Conservation (phyloP, 2,329 filamentous ascomycete genomes). For the Aspergillus candidus region DNA sequence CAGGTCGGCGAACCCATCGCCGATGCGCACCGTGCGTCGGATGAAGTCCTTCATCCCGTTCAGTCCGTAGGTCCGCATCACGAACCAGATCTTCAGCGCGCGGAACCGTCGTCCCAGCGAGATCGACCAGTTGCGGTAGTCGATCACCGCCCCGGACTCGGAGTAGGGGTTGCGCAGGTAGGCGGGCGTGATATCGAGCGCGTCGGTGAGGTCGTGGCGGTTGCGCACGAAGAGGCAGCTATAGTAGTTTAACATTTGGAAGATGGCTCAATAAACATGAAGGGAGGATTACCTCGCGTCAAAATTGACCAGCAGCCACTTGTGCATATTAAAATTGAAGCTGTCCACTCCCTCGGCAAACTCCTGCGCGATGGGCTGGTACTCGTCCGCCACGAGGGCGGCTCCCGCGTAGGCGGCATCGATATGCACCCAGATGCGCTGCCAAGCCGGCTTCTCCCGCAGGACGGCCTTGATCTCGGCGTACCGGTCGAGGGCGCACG, state of each 20-base stretch:
- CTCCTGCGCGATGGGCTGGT: constrained; percentile 59
- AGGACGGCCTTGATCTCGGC: constrained; percentile 57
- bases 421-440: constrained; percentile 79
- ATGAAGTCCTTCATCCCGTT: constrained; percentile 69
- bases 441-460: constrained; percentile 40
- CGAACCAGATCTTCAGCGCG: constrained; percentile 91
- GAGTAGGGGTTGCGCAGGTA: constrained; percentile 80
- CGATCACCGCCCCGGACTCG: constrained; percentile 77
- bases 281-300: constrained; percentile 52
- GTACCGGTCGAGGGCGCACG: constrained; percentile 82
- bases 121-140: constrained; percentile 97
- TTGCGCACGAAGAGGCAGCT: constrained; percentile 74
- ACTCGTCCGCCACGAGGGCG: constrained; percentile 74
- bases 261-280: neutral
- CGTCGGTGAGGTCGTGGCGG: constrained; percentile 68
- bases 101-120: constrained; percentile 85
- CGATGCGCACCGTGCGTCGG: constrained; percentile 59
- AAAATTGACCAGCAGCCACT: constrained; percentile 94
- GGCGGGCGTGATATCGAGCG: constrained; percentile 69
- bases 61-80: constrained; percentile 75
- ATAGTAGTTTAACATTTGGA: constrained; percentile 17
- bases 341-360: constrained; percentile 66
- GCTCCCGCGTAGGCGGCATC: constrained; percentile 91
- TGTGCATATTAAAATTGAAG: constrained; percentile 95
- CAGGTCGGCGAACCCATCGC: constrained; percentile 62